These are phyloP conservation scores for Xylaria bambusicola DNA, from an alignment of 495 filamentous ascomycete species.

Conservation along the genomic window DNA sequence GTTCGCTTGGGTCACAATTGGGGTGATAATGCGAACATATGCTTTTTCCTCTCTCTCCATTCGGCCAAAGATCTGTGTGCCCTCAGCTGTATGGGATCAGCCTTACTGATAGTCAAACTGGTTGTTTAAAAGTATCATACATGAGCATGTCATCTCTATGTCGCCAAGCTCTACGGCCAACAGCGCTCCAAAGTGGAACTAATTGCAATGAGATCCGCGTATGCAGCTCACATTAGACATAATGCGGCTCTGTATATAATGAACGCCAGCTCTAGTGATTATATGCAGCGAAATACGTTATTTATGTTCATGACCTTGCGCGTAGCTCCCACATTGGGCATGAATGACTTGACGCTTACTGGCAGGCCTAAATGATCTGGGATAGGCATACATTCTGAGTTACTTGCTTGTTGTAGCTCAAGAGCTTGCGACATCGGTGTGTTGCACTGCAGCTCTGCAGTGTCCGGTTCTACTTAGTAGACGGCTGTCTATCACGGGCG, in stretches of 20 bases:
- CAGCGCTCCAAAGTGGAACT: background rate
- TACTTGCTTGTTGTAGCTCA: constrained; percentile 1
- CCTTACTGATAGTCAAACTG: background rate
- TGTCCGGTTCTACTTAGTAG: background rate
- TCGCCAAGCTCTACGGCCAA: background rate
- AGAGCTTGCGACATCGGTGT: constrained; percentile 1
- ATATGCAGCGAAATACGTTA: background rate
- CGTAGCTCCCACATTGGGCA: background rate
- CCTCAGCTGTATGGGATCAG: background rate
- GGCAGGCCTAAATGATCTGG: background rate
- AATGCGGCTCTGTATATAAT: constrained; percentile 1
- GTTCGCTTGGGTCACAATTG: too few relatives aligned
- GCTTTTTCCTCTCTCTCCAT: too few relatives aligned
- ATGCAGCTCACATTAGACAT: background rate
- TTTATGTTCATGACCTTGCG: background rate
- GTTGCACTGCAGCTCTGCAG: constrained; percentile 9
- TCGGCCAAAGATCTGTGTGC: too few relatives aligned
- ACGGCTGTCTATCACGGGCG: background rate
- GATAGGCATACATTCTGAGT: background rate
- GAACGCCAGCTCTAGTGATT: background rate
- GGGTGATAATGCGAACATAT: too few relatives aligned
- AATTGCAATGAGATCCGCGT: background rate
- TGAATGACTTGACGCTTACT: background rate
- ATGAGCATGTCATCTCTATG: background rate
- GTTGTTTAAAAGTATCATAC: background rate